Evolutionary conservation across 768 basidiomycete genomes (phyloP).

Genomic region (Mycena polygramma): DNA sequence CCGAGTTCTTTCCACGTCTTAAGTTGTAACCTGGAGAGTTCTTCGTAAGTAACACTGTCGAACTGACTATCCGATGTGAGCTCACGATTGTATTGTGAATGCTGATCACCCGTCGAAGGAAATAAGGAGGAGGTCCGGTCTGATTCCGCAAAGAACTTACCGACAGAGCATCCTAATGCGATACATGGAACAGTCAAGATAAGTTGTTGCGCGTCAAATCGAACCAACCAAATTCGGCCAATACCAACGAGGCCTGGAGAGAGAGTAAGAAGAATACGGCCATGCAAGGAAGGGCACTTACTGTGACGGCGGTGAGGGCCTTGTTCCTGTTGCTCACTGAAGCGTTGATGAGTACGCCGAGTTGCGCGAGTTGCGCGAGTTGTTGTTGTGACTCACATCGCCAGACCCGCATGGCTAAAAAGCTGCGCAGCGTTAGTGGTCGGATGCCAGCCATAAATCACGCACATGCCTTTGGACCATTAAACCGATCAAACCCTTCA

Average conservation of each 20-base stretch:
- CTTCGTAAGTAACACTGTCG: conserved; percentile 6
- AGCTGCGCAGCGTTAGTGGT: conserved; percentile 44
- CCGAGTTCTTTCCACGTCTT: conserved; percentile 59
- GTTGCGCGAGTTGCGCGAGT: conserved; percentile 1
- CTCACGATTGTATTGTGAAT: conserved; percentile 64
- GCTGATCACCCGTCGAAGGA: conserved; percentile 44
- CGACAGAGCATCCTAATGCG: conserved; percentile 54
- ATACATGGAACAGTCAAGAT: conserved; percentile 10
- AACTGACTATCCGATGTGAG: neutral
- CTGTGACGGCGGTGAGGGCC: conserved; percentile 57
- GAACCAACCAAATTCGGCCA: conserved; percentile 64
- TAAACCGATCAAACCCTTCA: conserved; percentile 66
- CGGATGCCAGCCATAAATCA: neutral
- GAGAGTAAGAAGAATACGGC: neutral
- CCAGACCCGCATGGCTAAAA: conserved; percentile 59
- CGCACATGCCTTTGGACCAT: conserved; percentile 62
- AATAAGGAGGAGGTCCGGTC: conserved; percentile 13
- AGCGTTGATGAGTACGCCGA: conserved; percentile 16
- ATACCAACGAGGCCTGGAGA: conserved; percentile 56
- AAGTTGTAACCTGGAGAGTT: conserved; percentile 53
- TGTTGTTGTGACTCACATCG: conserved; percentile 52
- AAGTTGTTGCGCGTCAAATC: neutral
- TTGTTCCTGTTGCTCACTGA: conserved; percentile 65
- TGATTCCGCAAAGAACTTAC: conserved; percentile 44
- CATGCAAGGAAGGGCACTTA: conserved; percentile 42